A percentile compares a stretch with the other conserved stretches of the same genome.
Conservation (phyloP, 495 filamentous ascomycete species). For the Penicillium pulvis region DNA sequence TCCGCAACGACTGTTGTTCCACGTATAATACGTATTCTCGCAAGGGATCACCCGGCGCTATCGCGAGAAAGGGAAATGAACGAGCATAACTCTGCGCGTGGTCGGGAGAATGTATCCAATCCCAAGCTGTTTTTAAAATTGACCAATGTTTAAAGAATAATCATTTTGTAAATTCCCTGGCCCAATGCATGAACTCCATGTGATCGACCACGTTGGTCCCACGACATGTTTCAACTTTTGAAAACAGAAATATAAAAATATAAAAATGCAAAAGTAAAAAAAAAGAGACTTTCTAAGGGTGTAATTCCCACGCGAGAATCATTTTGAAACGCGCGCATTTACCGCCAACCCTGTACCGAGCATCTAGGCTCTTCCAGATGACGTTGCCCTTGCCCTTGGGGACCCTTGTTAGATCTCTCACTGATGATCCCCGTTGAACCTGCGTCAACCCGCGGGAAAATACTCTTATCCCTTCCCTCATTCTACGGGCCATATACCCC, state of each 20-base stretch:
- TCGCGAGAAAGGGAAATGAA: slow-evolving; percentile 15
- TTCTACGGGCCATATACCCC: slow-evolving; percentile 22
- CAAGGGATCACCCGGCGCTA: slow-evolving; percentile 7
- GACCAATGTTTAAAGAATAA: not conserved
- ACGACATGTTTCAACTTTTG: slow-evolving; percentile 24
- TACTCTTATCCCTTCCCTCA: slow-evolving; percentile 26
- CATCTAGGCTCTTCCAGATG: slow-evolving; percentile 21
- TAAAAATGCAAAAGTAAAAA: slow-evolving; percentile 2
- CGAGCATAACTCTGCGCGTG: slow-evolving; percentile 19
- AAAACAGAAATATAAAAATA: slow-evolving; percentile 5
- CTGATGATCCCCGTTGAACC: slow-evolving; percentile 17
- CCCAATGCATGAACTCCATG: slow-evolving; percentile 31
- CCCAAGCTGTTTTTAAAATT: not conserved
- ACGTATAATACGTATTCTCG: not conserved
- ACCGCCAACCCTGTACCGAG: slow-evolving; percentile 6
- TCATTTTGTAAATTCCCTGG: slow-evolving; percentile 9
- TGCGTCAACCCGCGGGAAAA: slow-evolving; percentile 13
- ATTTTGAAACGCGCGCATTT: slow-evolving; percentile 18
- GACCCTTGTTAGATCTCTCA: slow-evolving; percentile 28
- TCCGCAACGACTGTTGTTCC: not conserved
- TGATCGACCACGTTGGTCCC: slow-evolving; percentile 42
- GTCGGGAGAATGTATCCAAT: slow-evolving; percentile 18
- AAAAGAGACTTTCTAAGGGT: not conserved
- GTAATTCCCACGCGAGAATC: slow-evolving; percentile 26
- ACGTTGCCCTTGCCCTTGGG: slow-evolving; percentile 12